These are phyloP conservation scores for Ceratocystis smalleyi DNA, from an alignment of 2,329 filamentous ascomycete species.

Conservation along the genomic window DNA sequence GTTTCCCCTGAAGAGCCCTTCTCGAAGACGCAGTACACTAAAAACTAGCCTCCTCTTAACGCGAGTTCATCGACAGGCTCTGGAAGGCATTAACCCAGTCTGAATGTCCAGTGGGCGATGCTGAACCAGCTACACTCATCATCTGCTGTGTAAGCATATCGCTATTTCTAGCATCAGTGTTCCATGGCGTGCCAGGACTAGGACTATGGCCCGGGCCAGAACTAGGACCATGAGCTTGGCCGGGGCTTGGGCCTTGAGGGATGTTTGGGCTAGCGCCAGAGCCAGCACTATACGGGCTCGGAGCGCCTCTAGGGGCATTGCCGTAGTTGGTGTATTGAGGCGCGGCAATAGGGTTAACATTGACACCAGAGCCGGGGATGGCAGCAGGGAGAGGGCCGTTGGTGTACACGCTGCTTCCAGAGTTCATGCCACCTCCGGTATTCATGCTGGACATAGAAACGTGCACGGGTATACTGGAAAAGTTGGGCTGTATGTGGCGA, in stretches of 20 bases:
- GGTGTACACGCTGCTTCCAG: background rate
- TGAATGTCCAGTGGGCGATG: constrained; percentile 26
- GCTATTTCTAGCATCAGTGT: background rate
- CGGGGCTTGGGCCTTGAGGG: background rate
- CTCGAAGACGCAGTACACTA: background rate
- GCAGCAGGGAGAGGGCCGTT: background rate
- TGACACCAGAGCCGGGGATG: background rate
- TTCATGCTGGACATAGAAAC: constrained; percentile 2
- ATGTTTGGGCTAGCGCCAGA: background rate
- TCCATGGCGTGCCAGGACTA: constrained; percentile 3
- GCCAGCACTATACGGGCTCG: constrained; percentile 12
- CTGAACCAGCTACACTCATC: background rate
- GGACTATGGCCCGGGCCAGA: background rate
- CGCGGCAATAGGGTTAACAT: background rate
- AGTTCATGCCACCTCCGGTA: background rate
- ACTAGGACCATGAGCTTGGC: background rate
- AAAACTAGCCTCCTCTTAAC: constrained; percentile 24
- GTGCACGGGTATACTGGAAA: background rate
- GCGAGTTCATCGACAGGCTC: constrained; percentile 54
- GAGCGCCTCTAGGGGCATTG: constrained; percentile 8
- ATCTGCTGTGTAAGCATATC: constrained; percentile 12
- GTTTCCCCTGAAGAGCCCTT: background rate
- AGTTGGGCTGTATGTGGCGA: constrained; percentile 1
- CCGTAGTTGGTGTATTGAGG: constrained; percentile 10
- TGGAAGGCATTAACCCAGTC: constrained; percentile 54